Base-by-base conservation (phyloP, 2,329 filamentous ascomycete genomes). In the Claviceps arundinis region DNA sequence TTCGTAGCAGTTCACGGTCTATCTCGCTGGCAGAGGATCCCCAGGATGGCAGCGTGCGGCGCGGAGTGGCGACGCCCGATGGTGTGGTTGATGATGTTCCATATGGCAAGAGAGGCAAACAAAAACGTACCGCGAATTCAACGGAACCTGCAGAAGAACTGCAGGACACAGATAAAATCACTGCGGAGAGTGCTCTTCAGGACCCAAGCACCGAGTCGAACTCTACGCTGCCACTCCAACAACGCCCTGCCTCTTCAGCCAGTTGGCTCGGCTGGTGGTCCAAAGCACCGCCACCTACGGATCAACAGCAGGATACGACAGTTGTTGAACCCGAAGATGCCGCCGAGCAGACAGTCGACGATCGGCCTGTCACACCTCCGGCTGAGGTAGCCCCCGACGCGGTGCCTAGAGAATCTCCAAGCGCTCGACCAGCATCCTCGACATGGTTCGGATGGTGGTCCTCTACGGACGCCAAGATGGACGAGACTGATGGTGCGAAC, bases 231-330 rank as follows among this genome's bases (percentile, higher is more conserved):
- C 43, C 54, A 34, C 37, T 52, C n/a, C 47, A 45, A 50, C 56
- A 38, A 45, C 51, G 13, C 45, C 53, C 37, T 5, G 54, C 58
- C 22, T 58, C 68, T 22, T 67, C 74, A 6, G 71, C 74, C 26
- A 70, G 75, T 19, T 82, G 78, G 79, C 63, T 81, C 16, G 72
- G 75, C 37, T 81, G 79, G 78, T 66, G 77, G 60, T 61, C 60
- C 16, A 65, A 55, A 48, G 56, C 58, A 13, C 60, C 64, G n/a
- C 56, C 61, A 37, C 58, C 57, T 8, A 44, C 52, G 54, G 38
- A 53, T 42, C 45, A 48, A 50, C 52, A 54, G 47, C 58, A 61
- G 58, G 58, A 54, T 56, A 22, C 46, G 50, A 47, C 51, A 46
- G 17, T 30, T 24, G 9, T 37, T 19, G 2, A 43, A 40, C 17